Percentiles rank a stretch among this genome's conserved stretches.
These are phyloP conservation scores for Tetraselmis chui DNA, from an alignment of 139 green algal species.

Conservation along the genomic window DNA sequence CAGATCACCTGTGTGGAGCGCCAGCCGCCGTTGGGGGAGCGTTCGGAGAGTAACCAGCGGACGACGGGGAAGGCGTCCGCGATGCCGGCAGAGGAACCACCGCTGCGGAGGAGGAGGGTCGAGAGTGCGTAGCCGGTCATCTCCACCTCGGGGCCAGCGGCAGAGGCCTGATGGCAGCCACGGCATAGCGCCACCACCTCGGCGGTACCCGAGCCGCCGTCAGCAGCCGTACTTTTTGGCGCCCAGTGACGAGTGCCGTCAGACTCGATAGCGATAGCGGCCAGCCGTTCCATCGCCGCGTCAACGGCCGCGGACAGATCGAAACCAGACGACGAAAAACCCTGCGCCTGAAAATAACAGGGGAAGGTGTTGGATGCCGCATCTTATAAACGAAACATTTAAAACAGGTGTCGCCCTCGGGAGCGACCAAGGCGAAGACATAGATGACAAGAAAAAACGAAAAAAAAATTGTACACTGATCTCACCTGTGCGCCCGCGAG, in stretches of 20 bases:
- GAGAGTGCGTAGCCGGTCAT: constrained; percentile 2
- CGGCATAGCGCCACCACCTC: not conserved
- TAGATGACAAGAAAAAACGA: too few species aligned
- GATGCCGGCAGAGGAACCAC: not conserved
- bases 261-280: not conserved
- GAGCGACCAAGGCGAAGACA: too few species aligned
- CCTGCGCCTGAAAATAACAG: too few species aligned
- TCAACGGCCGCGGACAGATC: not conserved
- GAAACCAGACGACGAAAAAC: not conserved
- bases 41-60: not conserved
- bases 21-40: not conserved
- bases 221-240: not conserved
- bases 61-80: not conserved
- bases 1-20: not conserved
- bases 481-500: not conserved
- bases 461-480: too few species aligned
- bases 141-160: not conserved
- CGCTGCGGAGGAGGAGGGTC: not conserved
- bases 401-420: too few species aligned
- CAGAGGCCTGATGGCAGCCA: not conserved
- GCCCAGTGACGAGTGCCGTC: not conserved
- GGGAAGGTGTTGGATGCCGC: too few species aligned
- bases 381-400: too few species aligned
- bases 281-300: not conserved
- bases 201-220: not conserved